A percentile compares a stretch with the other conserved stretches of the same genome.
These are phyloP conservation scores for Colletotrichum shisoi DNA, from an alignment of 2,329 filamentous ascomycete genomes.

Conservation along the genomic window DNA sequence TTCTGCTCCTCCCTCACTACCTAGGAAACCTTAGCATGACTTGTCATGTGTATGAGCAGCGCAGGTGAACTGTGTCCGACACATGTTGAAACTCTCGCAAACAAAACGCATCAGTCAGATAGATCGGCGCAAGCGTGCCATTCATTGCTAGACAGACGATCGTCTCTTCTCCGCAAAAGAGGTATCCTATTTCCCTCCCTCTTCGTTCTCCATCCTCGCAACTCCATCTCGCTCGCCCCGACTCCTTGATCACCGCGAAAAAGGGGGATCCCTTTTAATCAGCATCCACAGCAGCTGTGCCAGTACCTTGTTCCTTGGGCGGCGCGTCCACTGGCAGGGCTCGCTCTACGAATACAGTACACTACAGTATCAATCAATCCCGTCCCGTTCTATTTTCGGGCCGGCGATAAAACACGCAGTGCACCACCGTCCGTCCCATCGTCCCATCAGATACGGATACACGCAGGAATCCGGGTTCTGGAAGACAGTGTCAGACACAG, in stretches of 20 bases:
- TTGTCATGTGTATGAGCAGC: neutral
- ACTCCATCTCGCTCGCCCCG: conserved; percentile 17
- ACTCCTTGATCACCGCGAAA: conserved; percentile 21
- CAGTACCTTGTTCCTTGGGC: neutral
- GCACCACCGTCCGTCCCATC: conserved; percentile 36
- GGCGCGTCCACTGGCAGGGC: neutral
- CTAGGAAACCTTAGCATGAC: conserved; percentile 16
- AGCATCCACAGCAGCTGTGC: conserved; percentile 30
- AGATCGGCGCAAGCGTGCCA: conserved; percentile 20
- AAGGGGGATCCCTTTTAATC: conserved; percentile 34
- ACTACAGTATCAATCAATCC: neutral
- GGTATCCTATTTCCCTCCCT: conserved; percentile 13
- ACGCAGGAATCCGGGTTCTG: conserved; percentile 12
- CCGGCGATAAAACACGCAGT: conserved; percentile 36
- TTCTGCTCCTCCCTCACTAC: conserved; percentile 7
- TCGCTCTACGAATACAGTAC: neutral
- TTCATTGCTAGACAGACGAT: conserved; percentile 2
- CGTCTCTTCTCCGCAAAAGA: neutral
- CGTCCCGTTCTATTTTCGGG: conserved; percentile 37
- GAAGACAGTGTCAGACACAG: conserved; percentile 22
- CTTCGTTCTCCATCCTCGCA: conserved; percentile 32
- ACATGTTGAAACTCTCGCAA: conserved; percentile 32
- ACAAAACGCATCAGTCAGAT: conserved; percentile 30
- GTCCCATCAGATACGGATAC: conserved; percentile 28
- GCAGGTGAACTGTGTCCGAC: conserved; percentile 16